A percentile compares a stretch with the other conserved stretches of the same genome.
These are phyloP conservation scores for Yarrowia phangngaensis DNA, from an alignment of 805 yeast species.

Conservation along the genomic window DNA sequence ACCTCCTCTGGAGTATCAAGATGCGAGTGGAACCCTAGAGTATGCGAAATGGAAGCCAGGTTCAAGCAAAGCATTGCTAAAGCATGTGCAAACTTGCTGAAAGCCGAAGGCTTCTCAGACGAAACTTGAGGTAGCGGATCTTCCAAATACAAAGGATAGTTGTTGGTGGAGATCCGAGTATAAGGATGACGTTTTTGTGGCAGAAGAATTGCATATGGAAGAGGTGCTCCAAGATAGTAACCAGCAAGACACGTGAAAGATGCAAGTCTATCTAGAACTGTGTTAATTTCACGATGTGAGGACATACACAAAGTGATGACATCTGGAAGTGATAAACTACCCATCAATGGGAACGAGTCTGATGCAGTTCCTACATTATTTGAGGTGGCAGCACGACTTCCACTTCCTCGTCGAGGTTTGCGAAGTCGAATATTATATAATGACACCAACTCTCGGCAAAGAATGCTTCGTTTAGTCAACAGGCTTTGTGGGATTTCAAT, in stretches of 20 bases:
- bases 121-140: constrained; percentile 17
- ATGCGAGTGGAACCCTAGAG: constrained; percentile 33
- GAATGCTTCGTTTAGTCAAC: not conserved
- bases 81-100: constrained; percentile 36
- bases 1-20: constrained; percentile 31
- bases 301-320: constrained; percentile 8
- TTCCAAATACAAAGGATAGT: constrained; percentile 16
- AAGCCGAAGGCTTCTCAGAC: constrained; percentile 34
- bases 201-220: constrained; percentile 36
- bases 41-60: constrained; percentile 34
- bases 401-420: constrained; percentile 15
- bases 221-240: constrained; percentile 36
- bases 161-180: constrained; percentile 29
- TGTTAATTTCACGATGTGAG: constrained; percentile 31
- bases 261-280: constrained; percentile 39
- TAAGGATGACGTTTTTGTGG: constrained; percentile 35
- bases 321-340: constrained; percentile 8
- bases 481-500: constrained; percentile 8
- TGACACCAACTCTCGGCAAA: constrained; percentile 16
- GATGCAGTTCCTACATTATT: constrained; percentile 1
- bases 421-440: constrained; percentile 14
- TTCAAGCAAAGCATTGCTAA: constrained; percentile 39
- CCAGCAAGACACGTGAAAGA: constrained; percentile 36
- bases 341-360: constrained; percentile 10
- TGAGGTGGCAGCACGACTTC: constrained; percentile 4